Base-by-base conservation (phyloP, 164 flowering plant genomes). In the Aristolochia fimbriata region DNA sequence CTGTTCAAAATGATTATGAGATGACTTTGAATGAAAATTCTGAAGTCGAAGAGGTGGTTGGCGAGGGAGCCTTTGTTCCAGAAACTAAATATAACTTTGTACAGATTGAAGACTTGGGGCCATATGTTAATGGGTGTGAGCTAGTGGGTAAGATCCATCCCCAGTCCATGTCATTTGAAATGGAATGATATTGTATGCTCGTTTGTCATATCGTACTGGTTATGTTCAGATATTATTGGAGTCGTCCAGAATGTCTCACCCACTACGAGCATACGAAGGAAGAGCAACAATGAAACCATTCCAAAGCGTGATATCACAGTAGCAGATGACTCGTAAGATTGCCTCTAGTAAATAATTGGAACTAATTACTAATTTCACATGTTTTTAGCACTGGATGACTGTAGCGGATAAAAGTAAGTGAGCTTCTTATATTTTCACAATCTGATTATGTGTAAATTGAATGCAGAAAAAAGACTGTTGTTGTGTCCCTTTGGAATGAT, bases 1-100 rank as follows among this genome's bases (percentile, higher is more conserved):
- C 96, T 0, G 96, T 94, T 2, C 77, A 87, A 60, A 91, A 94
- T 78, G 95, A 94, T 69, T 94, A 94, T 76, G 99, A 94, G 68
- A 84, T 91, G 96, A 88, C 88, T 31, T 72, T 94, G 33, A 88
- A 86, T 81, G 96, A 88, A 61, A 75, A 81, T 62, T 94, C 96
- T 60, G 78, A 71, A 58, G 97, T 94, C 15, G 99, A 94, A 71
- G 97, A 91, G 71, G 96, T 75, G n/a, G 58, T 57, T 46, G 85
- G 71, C 59, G 99, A 91, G 70, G 79, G 64, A 16, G 21, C 77
- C 46, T 85, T 74, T 73, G 65, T 91, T 51, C 96, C 97, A 52
- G 84, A 83, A 65, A 78, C 87, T 47, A 82, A 81, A 61, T 94
- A 81, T 66, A 81, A 72, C 48, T 88, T 94, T 78, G 85, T 87